Evolutionary conservation across 768 basidiomycete genomes (phyloP), one percentile per base, ranked within the genome.

Genomic region (Suillus alpinus): DNA sequence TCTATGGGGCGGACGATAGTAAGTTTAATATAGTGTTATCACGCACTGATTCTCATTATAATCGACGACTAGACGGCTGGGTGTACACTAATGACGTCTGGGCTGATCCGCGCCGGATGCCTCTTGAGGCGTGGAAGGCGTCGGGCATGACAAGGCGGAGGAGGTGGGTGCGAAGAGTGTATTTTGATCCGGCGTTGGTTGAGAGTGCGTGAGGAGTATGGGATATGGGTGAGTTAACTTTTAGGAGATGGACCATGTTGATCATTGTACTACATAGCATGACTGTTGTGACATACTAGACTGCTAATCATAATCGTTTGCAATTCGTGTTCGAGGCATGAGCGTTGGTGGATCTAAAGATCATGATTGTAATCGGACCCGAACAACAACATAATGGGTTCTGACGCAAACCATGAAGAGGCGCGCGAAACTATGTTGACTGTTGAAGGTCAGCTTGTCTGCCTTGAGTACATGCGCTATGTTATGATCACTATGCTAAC

Each of bases 11-110:
- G 3, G 73, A 76, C 5, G 62, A 70, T 59, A 68, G 75, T 70
- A 20, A 8, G 68, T 47, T 49, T 12, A 1, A 31, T 31, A 16
- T 1, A 18, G 10, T 10, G 5, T 6, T 70, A 70, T 69, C 36
- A 52, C 65, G 67, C n/a, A 6, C 26, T 13, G 44, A 46, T 29
- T 2, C 36, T 44, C 12, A 34, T 16, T 37, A 56, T 23, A 8
- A n/a, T 5, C 6, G 3, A 49, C 32, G 26, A 32, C 29, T 56
- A 87, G 89, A 85, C 66, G 92, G 90, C 3, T 94, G 92, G 91
- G 83, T 89, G 14, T 93, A 93, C 67, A 87, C 87, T 8, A 89
- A 91, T 63, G 91, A 92, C 60, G 75, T 80, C 0, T 94, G 92
- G 92, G 75, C 83, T 5, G 79, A 86, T 59, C 77, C 84, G 12